phyloP scores from a whole-genome alignment of 805 yeast genomes.

The Suhomyces xylopsoci region DNA sequence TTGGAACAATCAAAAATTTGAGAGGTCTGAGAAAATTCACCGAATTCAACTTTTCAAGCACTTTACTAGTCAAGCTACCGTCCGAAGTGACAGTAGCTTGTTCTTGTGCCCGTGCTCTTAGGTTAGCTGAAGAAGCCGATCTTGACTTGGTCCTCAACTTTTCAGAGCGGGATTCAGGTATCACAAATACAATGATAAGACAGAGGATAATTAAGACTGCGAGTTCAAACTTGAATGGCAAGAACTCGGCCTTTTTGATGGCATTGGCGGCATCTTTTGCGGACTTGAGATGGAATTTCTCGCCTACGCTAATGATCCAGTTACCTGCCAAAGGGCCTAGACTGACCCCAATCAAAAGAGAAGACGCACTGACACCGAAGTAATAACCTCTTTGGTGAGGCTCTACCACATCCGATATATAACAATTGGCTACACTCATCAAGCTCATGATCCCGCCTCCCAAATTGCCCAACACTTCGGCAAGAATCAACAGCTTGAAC shows the following conservation, averaged over 20 bases:
- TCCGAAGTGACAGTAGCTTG: neutral
- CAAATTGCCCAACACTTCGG: neutral
- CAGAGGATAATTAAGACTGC: neutral
- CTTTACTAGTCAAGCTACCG: neutral
- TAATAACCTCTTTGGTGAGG: slow-evolving; percentile 6
- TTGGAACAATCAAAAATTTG: slow-evolving; percentile 16
- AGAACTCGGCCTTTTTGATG: slow-evolving; percentile 9
- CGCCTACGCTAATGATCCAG: neutral
- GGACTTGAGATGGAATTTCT: neutral
- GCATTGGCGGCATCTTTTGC: neutral
- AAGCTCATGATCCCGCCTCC: slow-evolving; percentile 7
- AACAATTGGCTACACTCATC: slow-evolving; percentile 7
- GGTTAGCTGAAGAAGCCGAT: neutral
- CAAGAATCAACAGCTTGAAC: neutral
- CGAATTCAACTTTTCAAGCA: neutral
- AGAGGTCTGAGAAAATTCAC: slow-evolving; percentile 18
- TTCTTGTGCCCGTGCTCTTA: neutral
- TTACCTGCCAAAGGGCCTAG: slow-evolving; percentile 9
- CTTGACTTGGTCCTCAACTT: slow-evolving; percentile 17
- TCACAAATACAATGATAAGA: slow-evolving; percentile 11
- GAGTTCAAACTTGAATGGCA: slow-evolving; percentile 17
- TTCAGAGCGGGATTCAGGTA: slow-evolving; percentile 14
- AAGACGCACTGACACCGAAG: slow-evolving; percentile 7
- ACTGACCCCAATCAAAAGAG: slow-evolving; percentile 3
- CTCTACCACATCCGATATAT: slow-evolving; percentile 8